These are phyloP conservation scores for Aspergillus sclerotialis DNA, from an alignment of 2,329 filamentous ascomycete genomes.

Conservation along the genomic window DNA sequence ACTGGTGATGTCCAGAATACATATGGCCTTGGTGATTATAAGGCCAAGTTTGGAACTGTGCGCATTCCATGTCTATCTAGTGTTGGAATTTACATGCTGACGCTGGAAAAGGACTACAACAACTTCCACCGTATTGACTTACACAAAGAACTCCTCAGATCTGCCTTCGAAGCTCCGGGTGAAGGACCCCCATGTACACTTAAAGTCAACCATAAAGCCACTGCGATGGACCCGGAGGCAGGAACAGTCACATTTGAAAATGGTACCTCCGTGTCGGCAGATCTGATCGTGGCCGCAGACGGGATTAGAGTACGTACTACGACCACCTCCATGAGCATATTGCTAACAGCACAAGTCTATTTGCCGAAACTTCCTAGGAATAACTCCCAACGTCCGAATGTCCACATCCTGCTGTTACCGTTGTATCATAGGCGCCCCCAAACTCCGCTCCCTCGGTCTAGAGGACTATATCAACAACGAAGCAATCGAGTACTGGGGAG, in stretches of 20 bases:
- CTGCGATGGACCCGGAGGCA: constrained; percentile 10
- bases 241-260: constrained; percentile 16
- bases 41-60: constrained; percentile 15
- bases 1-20: constrained; percentile 17
- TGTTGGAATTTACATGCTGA: too few species aligned
- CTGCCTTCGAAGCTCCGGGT: constrained; percentile 14
- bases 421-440: constrained; percentile 19
- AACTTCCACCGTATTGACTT: constrained; percentile 22
- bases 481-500: constrained; percentile 26
- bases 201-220: constrained; percentile 16
- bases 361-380: constrained; percentile 14
- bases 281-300: constrained; percentile 19
- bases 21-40: constrained; percentile 22
- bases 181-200: constrained; percentile 11
- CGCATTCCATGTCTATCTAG: too few species aligned
- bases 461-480: constrained; percentile 29
- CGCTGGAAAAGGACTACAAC: constrained; percentile 17
- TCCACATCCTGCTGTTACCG: constrained; percentile 31
- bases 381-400: constrained; percentile 25
- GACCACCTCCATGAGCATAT: neutral
- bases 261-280: constrained; percentile 7
- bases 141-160: constrained; percentile 17
- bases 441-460: constrained; percentile 14
- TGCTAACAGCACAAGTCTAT: constrained; percentile 8
- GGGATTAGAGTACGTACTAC: constrained; percentile 16